These are phyloP conservation scores for Blastobotrys aristatus DNA, from an alignment of 1,139 yeast species.

Conservation along the genomic window DNA sequence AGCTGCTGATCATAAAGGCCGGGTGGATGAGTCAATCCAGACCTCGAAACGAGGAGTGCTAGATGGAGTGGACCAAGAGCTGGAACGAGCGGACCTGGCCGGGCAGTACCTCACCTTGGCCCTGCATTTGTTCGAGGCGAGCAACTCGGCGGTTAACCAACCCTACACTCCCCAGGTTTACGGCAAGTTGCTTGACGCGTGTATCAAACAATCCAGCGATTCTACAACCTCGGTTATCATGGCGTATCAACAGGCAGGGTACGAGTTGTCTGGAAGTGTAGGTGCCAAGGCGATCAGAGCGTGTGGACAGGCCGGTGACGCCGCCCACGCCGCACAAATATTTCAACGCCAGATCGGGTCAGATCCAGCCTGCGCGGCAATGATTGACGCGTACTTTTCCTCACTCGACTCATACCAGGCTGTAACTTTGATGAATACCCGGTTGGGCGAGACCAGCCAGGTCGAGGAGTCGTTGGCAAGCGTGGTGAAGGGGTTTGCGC, in stretches of 20 bases:
- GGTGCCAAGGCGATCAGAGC: slow-evolving; percentile 6
- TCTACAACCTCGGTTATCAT: slow-evolving; percentile 12
- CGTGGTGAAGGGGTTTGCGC: slow-evolving; percentile 31
- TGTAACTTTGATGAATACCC: slow-evolving; percentile 27
- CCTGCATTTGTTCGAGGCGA: slow-evolving; percentile 28
- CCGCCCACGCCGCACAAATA: slow-evolving; percentile 6
- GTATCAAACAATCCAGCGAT: slow-evolving; percentile 16
- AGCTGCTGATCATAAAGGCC: slow-evolving; percentile 21
- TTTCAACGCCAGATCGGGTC: slow-evolving; percentile 8
- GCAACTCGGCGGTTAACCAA: slow-evolving; percentile 25
- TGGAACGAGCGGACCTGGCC: slow-evolving; percentile 20
- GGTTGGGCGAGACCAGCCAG: slow-evolving; percentile 11
- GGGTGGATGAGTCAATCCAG: slow-evolving; percentile 1
- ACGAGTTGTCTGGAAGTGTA: not conserved
- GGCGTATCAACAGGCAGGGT: slow-evolving; percentile 10
- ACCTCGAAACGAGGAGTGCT: slow-evolving; percentile 9
- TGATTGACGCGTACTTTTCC: slow-evolving; percentile 32
- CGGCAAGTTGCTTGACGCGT: slow-evolving; percentile 20
- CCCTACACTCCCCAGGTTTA: slow-evolving; percentile 20
- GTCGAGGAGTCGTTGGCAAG: slow-evolving; percentile 1
- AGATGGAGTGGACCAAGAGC: slow-evolving; percentile 14
- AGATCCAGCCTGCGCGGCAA: slow-evolving; percentile 26
- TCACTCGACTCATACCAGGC: slow-evolving; percentile 27
- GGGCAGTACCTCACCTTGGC: slow-evolving; percentile 27
- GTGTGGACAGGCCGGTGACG: slow-evolving; percentile 8